Base-by-base conservation (phyloP, 768 basidiomycete genomes). In the Tylopilus sp. region DNA sequence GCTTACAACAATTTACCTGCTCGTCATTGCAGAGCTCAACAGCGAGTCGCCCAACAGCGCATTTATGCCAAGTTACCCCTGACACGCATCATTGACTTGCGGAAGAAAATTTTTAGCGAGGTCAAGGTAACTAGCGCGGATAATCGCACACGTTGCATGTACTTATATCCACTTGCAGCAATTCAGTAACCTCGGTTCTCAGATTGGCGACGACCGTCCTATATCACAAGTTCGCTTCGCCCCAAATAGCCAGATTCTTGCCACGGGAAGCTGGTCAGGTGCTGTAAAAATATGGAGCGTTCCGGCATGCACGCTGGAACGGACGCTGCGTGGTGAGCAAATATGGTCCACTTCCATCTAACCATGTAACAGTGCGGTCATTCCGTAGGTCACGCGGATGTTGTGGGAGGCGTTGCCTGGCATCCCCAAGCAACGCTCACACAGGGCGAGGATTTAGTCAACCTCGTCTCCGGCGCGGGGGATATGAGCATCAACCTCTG, bases 251-350 rank as follows among this genome's bases (percentile, higher is more conserved):
- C 71, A 89, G 62, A 78, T 88, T 51, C 79, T 98, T 43, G 89
- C 93, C 4, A 95, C 95, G 2, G 94, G 89, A 11, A 94, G 91
- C 58, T 99, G 97, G 97, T 91, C 95, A 25, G 97, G 97, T 18
- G 84, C 85, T 40, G 85, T 94, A 20, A 98, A 94, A 71, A 63
- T 98, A 17, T 99, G 97, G 97, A 91, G 93, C 61, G 84, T 98
- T 6, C 97, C 97, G 17, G 79, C 85, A 12, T 95, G 95, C 67
- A 91, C 88, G 46, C 81, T 83, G 41, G 79, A 91, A 40, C 76
- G 80, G 41, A 80, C 89, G 20, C 70, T 93, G 48, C 76, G 88
- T 71, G 92, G 93, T 86, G 42, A 50, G 74, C 55, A 7, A 35
- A 39, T 11, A 10, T n/a, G 22, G 39, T 13, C n/a, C 33, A 36